Base-by-base conservation (phyloP, 768 basidiomycete species). In the Pleurotus ostreatus region DNA sequence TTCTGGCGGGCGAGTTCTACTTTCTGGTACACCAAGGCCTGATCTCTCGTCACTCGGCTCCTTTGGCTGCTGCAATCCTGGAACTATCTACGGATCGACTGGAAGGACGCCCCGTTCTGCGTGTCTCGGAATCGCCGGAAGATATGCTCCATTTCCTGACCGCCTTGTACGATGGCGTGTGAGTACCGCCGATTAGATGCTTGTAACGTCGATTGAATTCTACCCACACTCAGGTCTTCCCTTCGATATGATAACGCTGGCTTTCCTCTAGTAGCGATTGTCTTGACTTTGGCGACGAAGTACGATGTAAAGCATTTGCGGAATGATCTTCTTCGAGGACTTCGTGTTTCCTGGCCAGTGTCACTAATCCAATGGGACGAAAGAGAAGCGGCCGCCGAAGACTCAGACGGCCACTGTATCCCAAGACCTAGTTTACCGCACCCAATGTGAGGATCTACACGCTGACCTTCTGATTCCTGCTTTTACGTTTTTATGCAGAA, bases 121-220 rank as follows among this genome's bases (percentile, higher is more conserved):
- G 73, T 23, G 70, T 89, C 1, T 69, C 79, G 23, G 85, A 89
- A 54, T 56, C 78, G 1, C 67, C 87, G 12, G 75, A 78, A 56
- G 84, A 86, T 57, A 70, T 89, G 59, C 76, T 72, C 20, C 68
- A 74, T 57, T 84, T 92, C 60, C 68, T 92, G 16, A 71, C 77
- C 25, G 83, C 85, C 3, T 61, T 92, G 13, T 91, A 89, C 61
- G 88, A 89, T 60, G 86, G 86, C 64, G 74, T 83, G 86, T 88
- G 65, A 64, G 86, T 73, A 25, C 13, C 23, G 60, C 7, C 23
- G 7, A 26, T 4, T 55, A 48, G n/a, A n/a, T 58, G 43, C 25
- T 7, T 38, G n/a, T n/a, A 53, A 13, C 22, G 15, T 48, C 18
- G 37, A n/a, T 46, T 58, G 45, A 62, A 55, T 59, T 67, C 65